Percentiles rank a stretch among this genome's conserved stretches.
Conservation (phyloP, 2,329 filamentous ascomycete species). For the Pochonia chlamydosporia region DNA sequence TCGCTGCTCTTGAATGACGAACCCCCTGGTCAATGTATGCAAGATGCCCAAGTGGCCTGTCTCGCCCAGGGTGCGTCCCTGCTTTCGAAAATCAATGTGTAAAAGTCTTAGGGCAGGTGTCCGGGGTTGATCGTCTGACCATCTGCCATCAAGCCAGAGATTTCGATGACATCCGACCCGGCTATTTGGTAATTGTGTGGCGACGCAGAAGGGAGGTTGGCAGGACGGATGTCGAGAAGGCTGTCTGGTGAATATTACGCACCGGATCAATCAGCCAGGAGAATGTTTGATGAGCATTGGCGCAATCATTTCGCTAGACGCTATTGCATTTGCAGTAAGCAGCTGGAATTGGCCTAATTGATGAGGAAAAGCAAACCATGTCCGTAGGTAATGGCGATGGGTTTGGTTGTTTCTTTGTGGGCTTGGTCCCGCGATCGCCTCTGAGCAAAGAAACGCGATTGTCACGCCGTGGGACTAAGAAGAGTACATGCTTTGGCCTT, state of each 20-base stretch:
- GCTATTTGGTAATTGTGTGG: neutral
- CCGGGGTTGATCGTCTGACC: neutral
- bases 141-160: neutral
- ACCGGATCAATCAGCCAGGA: neutral
- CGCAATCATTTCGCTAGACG: too few species aligned
- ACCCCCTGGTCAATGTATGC: neutral
- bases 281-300: neutral
- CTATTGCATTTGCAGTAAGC: too few species aligned
- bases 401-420: neutral
- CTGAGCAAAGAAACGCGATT: neutral
- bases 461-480: neutral
- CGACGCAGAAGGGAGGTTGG: neutral
- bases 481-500: neutral
- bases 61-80: neutral
- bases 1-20: neutral
- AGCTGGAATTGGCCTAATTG: too few species aligned
- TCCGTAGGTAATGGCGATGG: neutral
- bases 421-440: constrained; percentile 1
- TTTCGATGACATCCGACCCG: neutral
- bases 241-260: too few species aligned
- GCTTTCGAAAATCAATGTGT: neutral
- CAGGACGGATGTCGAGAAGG: too few species aligned
- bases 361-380: neutral
- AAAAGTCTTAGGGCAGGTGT: too few species aligned
- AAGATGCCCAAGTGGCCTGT: neutral